phyloP scores from a whole-genome alignment of 169 alveolate genomes.

The Theileria luwenshuni region DNA sequence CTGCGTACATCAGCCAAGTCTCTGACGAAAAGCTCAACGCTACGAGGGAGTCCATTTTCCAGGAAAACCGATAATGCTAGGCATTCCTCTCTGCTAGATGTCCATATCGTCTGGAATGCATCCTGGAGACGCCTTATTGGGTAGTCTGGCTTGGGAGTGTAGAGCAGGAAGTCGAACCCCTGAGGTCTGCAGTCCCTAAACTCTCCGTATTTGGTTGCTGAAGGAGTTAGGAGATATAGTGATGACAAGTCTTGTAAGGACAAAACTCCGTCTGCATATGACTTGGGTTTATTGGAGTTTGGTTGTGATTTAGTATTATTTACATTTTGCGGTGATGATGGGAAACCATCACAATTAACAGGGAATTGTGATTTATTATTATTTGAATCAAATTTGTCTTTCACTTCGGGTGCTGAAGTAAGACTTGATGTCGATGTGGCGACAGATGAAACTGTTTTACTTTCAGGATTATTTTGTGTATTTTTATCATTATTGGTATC shows the following conservation, averaged over 20 bases:
- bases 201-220: slow-evolving; percentile 4
- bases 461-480: too few relatives aligned
- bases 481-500: too few relatives aligned
- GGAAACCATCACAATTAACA: too few relatives aligned
- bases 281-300: too few relatives aligned
- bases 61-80: slow-evolving; percentile 5
- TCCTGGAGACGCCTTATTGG: background rate
- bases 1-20: background rate
- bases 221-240: too few relatives aligned
- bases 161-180: slow-evolving; percentile 1
- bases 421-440: too few relatives aligned
- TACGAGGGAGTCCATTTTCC: background rate
- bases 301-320: too few relatives aligned
- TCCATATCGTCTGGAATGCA: slow-evolving; percentile 11
- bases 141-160: slow-evolving; percentile 1
- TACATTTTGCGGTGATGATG: too few relatives aligned
- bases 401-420: too few relatives aligned
- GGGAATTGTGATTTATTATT: too few relatives aligned
- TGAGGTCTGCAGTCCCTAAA: slow-evolving; percentile 1
- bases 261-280: background rate
- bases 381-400: too few relatives aligned
- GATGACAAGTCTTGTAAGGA: background rate
- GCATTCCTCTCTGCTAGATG: background rate
- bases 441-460: too few relatives aligned
- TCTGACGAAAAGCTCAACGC: slow-evolving; percentile 19